These are phyloP conservation scores for Aspergillus fijiensis DNA, from an alignment of 2,329 filamentous ascomycete genomes.

Conservation along the genomic window DNA sequence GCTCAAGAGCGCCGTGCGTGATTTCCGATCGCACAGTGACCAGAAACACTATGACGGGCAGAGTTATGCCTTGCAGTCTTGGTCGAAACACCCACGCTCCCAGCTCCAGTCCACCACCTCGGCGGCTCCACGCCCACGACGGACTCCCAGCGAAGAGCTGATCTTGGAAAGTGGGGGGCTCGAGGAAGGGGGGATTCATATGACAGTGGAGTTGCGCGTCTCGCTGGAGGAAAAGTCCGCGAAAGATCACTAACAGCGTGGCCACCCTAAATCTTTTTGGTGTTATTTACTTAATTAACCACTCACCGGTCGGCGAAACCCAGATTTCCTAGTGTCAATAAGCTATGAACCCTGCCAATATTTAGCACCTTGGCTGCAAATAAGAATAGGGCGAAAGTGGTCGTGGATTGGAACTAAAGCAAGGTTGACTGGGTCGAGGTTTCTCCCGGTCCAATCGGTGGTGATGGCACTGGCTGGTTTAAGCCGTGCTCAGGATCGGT, in stretches of 20 bases:
- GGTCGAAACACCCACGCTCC: slow-evolving; percentile 20
- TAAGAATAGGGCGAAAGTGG: too few relatives aligned
- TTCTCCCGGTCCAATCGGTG: too few relatives aligned
- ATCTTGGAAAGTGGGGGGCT: slow-evolving; percentile 23
- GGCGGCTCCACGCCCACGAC: slow-evolving; percentile 9
- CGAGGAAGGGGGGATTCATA: slow-evolving; percentile 23
- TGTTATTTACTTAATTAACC: background rate
- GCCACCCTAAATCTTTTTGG: background rate
- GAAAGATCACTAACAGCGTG: background rate
- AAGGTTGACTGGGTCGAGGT: too few relatives aligned
- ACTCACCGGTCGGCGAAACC: background rate
- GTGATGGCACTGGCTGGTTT: too few relatives aligned
- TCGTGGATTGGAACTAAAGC: too few relatives aligned
- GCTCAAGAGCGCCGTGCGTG: slow-evolving; percentile 26
- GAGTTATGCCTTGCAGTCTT: slow-evolving; percentile 27
- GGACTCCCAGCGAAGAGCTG: slow-evolving; percentile 29
- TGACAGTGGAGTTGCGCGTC: slow-evolving; percentile 31
- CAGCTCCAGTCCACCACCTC: slow-evolving; percentile 2
- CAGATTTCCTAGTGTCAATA: background rate
- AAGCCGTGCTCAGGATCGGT: too few relatives aligned
- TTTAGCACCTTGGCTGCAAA: too few relatives aligned
- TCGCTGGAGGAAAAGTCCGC: slow-evolving; percentile 15
- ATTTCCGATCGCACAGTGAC: slow-evolving; percentile 30
- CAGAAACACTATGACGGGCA: slow-evolving; percentile 44
- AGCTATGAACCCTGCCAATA: background rate